phyloP scores from a whole-genome alignment of 1,139 yeast species.

The Nakaseomyces sp. region DNA sequence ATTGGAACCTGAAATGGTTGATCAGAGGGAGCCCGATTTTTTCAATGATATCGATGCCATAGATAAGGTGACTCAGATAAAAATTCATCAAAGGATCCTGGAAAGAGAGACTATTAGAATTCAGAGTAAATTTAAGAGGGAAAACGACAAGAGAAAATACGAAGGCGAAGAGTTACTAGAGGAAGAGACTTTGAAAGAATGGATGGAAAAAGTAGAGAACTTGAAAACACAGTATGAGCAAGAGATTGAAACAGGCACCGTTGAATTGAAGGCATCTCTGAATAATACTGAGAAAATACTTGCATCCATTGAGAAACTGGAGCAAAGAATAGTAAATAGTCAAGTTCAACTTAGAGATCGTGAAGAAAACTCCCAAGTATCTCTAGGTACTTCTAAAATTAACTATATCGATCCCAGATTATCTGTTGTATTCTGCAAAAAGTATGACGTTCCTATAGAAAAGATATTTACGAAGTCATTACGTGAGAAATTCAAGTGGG shows the following conservation, averaged over 20 bases:
- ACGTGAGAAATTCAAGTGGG: slow-evolving; percentile 92
- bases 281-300: slow-evolving; percentile 64
- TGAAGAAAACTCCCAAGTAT: slow-evolving; percentile 90
- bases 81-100: slow-evolving; percentile 47
- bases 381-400: slow-evolving; percentile 86
- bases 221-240: slow-evolving; percentile 43
- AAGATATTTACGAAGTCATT: slow-evolving; percentile 84
- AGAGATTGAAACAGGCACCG: slow-evolving; percentile 57
- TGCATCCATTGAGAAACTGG: slow-evolving; percentile 64
- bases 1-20: slow-evolving; percentile 48
- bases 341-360: slow-evolving; percentile 76
- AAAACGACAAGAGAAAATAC: slow-evolving; percentile 60
- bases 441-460: slow-evolving; percentile 81
- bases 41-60: neutral
- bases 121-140: slow-evolving; percentile 59
- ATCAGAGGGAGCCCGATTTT: slow-evolving; percentile 49
- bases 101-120: slow-evolving; percentile 56
- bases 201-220: slow-evolving; percentile 52
- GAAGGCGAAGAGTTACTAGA: slow-evolving; percentile 48
- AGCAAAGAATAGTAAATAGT: slow-evolving; percentile 60
- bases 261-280: slow-evolving; percentile 42
- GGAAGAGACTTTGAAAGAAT: slow-evolving; percentile 49
- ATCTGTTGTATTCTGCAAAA: slow-evolving; percentile 83
- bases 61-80: slow-evolving; percentile 51
- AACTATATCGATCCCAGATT: slow-evolving; percentile 93